A percentile compares a stretch with the other conserved stretches of the same genome.
phyloP scores from a whole-genome alignment of 2,329 filamentous ascomycete species.

The Aspergillus ochraceus region DNA sequence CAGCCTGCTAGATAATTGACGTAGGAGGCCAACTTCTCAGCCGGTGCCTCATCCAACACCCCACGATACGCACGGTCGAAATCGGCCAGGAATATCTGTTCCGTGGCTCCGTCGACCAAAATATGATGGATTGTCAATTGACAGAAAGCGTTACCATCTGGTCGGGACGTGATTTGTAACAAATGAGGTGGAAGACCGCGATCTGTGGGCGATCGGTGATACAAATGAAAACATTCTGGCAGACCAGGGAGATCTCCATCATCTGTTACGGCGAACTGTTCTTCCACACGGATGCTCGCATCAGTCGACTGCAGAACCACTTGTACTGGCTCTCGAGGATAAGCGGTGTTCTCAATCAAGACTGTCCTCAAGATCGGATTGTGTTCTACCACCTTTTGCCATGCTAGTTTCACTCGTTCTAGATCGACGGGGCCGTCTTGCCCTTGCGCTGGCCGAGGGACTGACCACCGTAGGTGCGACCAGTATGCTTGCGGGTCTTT shows the following conservation, averaged over 20 bases:
- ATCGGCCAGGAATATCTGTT: constrained; percentile 2
- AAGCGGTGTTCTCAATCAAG: constrained; percentile 7
- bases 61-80: constrained; percentile 14
- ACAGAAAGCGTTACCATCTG: constrained; percentile 4
- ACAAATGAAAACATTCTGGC: background rate
- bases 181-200: constrained; percentile 5
- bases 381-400: constrained; percentile 12
- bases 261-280: background rate
- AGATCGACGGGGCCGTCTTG: background rate
- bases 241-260: background rate
- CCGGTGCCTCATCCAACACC: constrained; percentile 35
- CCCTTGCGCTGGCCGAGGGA: background rate
- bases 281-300: background rate
- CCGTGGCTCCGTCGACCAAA: constrained; percentile 5
- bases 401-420: constrained; percentile 10
- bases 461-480: constrained; percentile 2
- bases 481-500: constrained; percentile 9
- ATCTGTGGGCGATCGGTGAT: background rate
- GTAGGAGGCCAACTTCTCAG: constrained; percentile 33
- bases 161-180: background rate
- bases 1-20: constrained; percentile 20
- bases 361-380: constrained; percentile 16
- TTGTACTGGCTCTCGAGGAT: constrained; percentile 1
- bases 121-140: constrained; percentile 6
- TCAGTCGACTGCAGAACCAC: constrained; percentile 6